These are phyloP conservation scores for Albugo laibachii DNA, from an alignment of 352 stramenopile species.

Conservation along the genomic window DNA sequence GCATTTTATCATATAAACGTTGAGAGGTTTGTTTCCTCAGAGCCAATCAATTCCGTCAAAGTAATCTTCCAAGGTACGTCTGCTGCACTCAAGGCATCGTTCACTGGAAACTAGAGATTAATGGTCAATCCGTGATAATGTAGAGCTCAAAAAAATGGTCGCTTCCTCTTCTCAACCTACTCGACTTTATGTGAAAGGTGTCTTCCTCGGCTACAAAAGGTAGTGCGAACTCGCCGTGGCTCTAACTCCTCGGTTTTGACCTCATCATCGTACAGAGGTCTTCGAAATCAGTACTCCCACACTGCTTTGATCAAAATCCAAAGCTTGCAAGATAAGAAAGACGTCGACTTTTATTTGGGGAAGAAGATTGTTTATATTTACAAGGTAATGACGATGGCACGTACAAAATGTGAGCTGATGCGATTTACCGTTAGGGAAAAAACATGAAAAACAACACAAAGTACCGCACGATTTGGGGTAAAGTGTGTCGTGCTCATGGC, in stretches of 20 bases:
- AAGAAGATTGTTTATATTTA: slow-evolving; percentile 99
- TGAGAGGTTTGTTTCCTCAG: too few species aligned
- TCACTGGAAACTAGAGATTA: too few species aligned
- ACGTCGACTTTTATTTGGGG: slow-evolving; percentile 98
- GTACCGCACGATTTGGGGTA: slow-evolving; percentile 98
- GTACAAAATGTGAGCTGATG: background rate
- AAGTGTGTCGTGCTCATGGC: slow-evolving; percentile 93
- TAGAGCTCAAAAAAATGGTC: slow-evolving; percentile 81
- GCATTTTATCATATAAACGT: too few species aligned
- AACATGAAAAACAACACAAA: slow-evolving; percentile 90
- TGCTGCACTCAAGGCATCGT: too few species aligned
- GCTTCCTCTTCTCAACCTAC: slow-evolving; percentile 82
- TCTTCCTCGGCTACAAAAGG: slow-evolving; percentile 98
- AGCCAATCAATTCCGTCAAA: too few species aligned
- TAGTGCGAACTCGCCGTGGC: slow-evolving; percentile 9
- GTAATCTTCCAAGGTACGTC: too few species aligned
- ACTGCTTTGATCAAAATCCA: slow-evolving; percentile 99
- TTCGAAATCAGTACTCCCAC: slow-evolving; percentile 96
- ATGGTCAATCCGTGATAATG: background rate
- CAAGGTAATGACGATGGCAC: slow-evolving; percentile 46
- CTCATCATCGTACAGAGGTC: slow-evolving; percentile 30
- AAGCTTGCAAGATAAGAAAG: slow-evolving; percentile 95
- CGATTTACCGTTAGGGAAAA: slow-evolving; percentile 20
- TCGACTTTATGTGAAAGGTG: slow-evolving; percentile 96
- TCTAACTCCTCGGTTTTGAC: background rate